Conservation (phyloP, 2,329 filamentous ascomycete genomes). For the Aureobasidium sp. region DNA sequence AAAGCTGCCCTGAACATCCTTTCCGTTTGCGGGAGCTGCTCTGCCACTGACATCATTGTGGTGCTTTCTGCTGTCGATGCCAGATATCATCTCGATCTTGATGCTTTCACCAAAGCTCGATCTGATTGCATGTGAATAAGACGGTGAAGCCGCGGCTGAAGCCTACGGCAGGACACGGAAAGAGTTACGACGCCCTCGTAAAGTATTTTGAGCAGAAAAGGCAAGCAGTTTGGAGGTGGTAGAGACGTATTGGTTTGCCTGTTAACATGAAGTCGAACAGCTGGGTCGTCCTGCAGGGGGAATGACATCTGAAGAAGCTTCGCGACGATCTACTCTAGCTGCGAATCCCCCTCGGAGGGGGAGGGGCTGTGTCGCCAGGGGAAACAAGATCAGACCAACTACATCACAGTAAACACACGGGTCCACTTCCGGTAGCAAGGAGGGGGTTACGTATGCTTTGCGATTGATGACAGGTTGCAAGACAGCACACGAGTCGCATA, state of each 20-base stretch:
- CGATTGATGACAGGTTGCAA: not conserved
- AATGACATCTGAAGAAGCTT: not conserved
- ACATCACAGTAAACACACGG: constrained; percentile 6
- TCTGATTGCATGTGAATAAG: not conserved
- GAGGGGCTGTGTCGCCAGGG: not conserved
- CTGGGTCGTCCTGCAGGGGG: not conserved
- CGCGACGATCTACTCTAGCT: not conserved
- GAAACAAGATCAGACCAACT: not conserved
- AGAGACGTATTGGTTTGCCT: not conserved
- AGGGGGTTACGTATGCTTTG: not conserved
- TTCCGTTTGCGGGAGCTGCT: constrained; percentile 4
- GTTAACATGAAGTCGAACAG: not conserved
- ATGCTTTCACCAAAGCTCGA: not conserved
- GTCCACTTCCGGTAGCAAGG: not conserved
- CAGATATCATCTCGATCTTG: not conserved
- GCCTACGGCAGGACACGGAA: not conserved
- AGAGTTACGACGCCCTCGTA: not conserved
- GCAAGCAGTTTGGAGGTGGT: not conserved
- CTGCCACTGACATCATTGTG: not conserved
- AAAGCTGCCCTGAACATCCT: constrained; percentile 3
- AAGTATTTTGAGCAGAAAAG: not conserved
- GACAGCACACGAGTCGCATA: not conserved
- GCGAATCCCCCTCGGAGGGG: constrained; percentile 5
- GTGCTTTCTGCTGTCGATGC: not conserved
- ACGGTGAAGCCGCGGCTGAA: not conserved